Conservation (phyloP, 2,329 filamentous ascomycete genomes). For the Colletotrichum siamense region DNA sequence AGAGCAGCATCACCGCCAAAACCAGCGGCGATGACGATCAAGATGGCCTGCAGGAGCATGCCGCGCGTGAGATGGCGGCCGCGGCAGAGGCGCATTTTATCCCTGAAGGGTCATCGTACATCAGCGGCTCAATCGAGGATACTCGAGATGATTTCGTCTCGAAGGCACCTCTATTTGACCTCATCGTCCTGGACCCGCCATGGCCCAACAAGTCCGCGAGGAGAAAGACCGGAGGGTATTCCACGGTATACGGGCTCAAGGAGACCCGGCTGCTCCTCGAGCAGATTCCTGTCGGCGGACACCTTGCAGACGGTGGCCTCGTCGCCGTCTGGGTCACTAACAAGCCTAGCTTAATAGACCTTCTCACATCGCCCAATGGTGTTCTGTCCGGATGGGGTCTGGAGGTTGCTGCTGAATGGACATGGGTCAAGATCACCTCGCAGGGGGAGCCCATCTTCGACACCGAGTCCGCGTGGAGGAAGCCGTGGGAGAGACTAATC, state of each 20-base stretch:
- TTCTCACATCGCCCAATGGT: conserved; percentile 58
- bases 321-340: conserved; percentile 83
- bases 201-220: conserved; percentile 82
- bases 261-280: conserved; percentile 57
- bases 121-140: conserved; percentile 54
- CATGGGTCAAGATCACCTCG: conserved; percentile 77
- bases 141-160: conserved; percentile 45
- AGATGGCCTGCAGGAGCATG: background rate
- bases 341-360: conserved; percentile 61
- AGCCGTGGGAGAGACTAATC: conserved; percentile 78
- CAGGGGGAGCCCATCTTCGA: conserved; percentile 68
- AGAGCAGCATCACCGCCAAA: background rate
- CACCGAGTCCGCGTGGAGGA: conserved; percentile 68
- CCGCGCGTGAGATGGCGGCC: background rate
- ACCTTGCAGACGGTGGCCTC: conserved; percentile 59
- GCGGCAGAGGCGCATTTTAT: conserved; percentile 31
- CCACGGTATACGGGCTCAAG: conserved; percentile 48
- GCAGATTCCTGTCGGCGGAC: conserved; percentile 60
- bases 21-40: background rate
- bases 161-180: conserved; percentile 61
- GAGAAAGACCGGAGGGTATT: conserved; percentile 58
- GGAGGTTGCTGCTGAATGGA: conserved; percentile 72
- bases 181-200: conserved; percentile 78
- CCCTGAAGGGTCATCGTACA: conserved; percentile 47
- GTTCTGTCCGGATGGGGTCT: conserved; percentile 73